Percentiles rank a stretch among this genome's conserved stretches.
These are phyloP conservation scores for Rhinocladiella mackenziei DNA, from an alignment of 2,329 filamentous ascomycete species.

Conservation along the genomic window DNA sequence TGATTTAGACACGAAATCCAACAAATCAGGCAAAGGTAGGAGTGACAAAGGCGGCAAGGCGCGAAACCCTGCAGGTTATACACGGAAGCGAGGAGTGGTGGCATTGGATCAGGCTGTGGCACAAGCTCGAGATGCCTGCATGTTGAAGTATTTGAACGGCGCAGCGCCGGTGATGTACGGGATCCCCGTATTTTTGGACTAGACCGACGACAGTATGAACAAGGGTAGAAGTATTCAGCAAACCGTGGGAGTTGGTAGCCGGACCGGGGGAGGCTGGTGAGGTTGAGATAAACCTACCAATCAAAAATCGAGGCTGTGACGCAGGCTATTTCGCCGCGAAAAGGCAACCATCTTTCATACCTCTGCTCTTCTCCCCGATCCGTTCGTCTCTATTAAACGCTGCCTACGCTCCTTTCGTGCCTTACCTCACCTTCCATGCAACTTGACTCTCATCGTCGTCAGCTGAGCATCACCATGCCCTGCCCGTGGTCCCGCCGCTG, in stretches of 20 bases:
- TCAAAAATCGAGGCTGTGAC: neutral
- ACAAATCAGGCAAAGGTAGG: conserved; percentile 33
- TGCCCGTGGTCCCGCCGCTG: conserved; percentile 24
- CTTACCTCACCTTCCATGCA: conserved; percentile 17
- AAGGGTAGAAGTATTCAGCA: neutral
- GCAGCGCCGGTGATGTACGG: conserved; percentile 93
- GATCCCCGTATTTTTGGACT: conserved; percentile 74
- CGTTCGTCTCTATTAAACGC: neutral
- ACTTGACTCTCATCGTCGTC: conserved; percentile 29
- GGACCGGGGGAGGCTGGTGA: too few species aligned
- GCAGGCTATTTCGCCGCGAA: too few species aligned
- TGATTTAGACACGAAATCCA: conserved; percentile 17
- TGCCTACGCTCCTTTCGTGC: neutral
- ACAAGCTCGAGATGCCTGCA: conserved; percentile 70
- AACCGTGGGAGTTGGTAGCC: neutral
- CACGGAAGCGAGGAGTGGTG: conserved; percentile 37
- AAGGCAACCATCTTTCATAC: neutral
- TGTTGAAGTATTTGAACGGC: conserved; percentile 85
- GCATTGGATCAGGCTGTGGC: conserved; percentile 79
- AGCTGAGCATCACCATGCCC: conserved; percentile 25
- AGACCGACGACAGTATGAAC: neutral
- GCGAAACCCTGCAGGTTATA: conserved; percentile 33
- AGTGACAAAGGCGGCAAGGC: conserved; percentile 32
- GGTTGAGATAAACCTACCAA: neutral
- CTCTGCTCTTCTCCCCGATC: neutral